Evolutionary conservation across 2,329 filamentous ascomycete genomes (phyloP), one percentile per base, ranked within the genome.

Genomic region (Blastomyces emzantsi): DNA sequence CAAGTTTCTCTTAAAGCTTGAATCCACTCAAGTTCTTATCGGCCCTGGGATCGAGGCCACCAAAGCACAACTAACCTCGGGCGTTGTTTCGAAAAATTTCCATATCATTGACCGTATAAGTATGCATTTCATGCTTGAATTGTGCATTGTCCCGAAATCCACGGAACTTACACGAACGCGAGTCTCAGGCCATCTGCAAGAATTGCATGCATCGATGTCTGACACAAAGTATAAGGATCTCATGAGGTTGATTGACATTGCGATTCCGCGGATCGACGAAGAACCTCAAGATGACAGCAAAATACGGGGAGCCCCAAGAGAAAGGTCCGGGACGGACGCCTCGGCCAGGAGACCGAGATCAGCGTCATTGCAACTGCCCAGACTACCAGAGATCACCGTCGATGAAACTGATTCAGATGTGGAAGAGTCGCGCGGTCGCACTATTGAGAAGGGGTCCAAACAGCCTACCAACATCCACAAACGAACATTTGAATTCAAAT

Each of bases 31-130:
- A 75, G 87, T 99, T 22, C 83, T 99, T 55, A 96, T 99, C 66
- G 94, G 94, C 0, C 92, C 92, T 0, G 95, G 93, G 0, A 90
- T 99, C 58, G 88, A 95, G 62, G 90, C 90, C 67, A 94, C 95
- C 0, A 94, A 93, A 72, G 83, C 87, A 4, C 91, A 97, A 69
- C 81, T 99, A 3, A 83, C 84, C 15, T 81, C 86, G 36, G 84
- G 85, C 66, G 85, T 88, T 33, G 84, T 88, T 7, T 81, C 83
- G 1, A 88, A 87, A 63, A 87, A 87, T 66, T 83, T 95, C 68
- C 93, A 97, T 73, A 87, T 99, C 62, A 90, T 99, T 45, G 93
- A 99, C 74, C 87, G 90, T 68, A 99, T 99, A 79, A 99, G 96
- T 69, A 90, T 99, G 69, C 90, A 97, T 74, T 97, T 99, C 73